Evolutionary conservation across 257 asterid genomes (phyloP), one percentile per base, ranked within the genome.

Genomic region (Haberlea rhodopensis): DNA sequence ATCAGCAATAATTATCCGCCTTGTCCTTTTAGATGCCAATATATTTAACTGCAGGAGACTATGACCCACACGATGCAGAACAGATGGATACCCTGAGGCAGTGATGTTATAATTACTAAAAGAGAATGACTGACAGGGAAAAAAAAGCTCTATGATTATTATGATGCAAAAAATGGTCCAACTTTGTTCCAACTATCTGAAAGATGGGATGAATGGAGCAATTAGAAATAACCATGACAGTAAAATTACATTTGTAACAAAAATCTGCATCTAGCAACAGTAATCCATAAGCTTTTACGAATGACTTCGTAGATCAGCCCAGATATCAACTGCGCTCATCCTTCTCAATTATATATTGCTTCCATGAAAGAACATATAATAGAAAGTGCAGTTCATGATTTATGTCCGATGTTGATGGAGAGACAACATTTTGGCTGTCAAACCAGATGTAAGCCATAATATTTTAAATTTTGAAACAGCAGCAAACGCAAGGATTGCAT

Each of bases 41-140:
- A 67, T 82, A 27, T 77, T 84, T 71, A 94, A 75, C 68, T 82
- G 88, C 59, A 94, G 96, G 61, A 94, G 76, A 76, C 58, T 85
- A 73, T 86, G 90, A 61, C 96, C 99, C 77, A 87, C 95, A 13
- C 87, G 86, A 78, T 75, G 91, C 83, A 94, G 60, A 72, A 77
- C 80, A 63, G 90, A 84, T 58, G 97, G 95, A 71, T 94, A 86
- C 28, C 99, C 99, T 94, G 81, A 55, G 74, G 61, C 80, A 71
- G 67, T 28, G 67, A 23, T 62, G 66, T 27, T 53, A 71, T 46
- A 64, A 29, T 54, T 48, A 28, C 26, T 25, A 53, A 59, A 55
- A n/a, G 18, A 6, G 6, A 60, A 60, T 34, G 10, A 55, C 3
- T 53, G 31, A 37, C 40, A 54, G 20, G 23, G 70, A 64, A 65